Evolutionary conservation across 1,284 basidiomycete species (phyloP).

Genomic region (Polyporus tsugae): DNA sequence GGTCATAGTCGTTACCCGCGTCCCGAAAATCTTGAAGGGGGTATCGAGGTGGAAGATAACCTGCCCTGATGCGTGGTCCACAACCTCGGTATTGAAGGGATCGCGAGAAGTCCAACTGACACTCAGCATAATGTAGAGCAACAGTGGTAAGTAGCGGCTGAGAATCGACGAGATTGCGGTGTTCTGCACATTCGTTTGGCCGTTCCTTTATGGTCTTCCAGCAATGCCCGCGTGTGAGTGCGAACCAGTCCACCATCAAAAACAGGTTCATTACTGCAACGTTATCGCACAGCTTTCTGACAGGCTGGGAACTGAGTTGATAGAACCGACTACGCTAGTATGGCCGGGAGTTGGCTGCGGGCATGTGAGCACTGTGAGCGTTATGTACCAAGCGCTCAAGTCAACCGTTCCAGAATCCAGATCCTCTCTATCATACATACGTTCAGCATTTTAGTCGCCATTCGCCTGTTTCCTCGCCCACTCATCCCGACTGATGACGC

Average conservation of each 20-base stretch:
- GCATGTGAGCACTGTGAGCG: too few species aligned
- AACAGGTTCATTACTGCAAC: not conserved
- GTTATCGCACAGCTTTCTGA: too few species aligned
- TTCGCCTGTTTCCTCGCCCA: too few species aligned
- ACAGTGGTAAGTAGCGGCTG: not conserved
- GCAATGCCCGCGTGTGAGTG: not conserved
- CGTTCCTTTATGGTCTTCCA: not conserved
- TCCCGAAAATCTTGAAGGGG: slow-evolving; percentile 1
- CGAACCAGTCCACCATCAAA: not conserved
- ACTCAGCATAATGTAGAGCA: not conserved
- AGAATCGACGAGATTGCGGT: not conserved
- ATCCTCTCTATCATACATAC: too few species aligned
- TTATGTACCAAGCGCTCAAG: too few species aligned
- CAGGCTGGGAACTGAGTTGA: too few species aligned
- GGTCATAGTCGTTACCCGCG: not conserved
- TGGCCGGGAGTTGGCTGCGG: too few species aligned
- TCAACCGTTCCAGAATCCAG: too few species aligned
- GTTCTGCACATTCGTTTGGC: not conserved
- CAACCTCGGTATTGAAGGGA: slow-evolving; percentile 2
- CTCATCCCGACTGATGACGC: too few species aligned
- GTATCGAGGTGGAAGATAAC: slow-evolving; percentile 10
- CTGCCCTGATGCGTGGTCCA: slow-evolving; percentile 6
- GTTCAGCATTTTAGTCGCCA: too few species aligned
- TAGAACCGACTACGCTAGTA: too few species aligned
- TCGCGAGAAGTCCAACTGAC: slow-evolving; percentile 4